Evolutionary conservation across 2,329 filamentous ascomycete genomes (phyloP), one percentile per base, ranked within the genome.

Genomic region (Fusarium sp.): DNA sequence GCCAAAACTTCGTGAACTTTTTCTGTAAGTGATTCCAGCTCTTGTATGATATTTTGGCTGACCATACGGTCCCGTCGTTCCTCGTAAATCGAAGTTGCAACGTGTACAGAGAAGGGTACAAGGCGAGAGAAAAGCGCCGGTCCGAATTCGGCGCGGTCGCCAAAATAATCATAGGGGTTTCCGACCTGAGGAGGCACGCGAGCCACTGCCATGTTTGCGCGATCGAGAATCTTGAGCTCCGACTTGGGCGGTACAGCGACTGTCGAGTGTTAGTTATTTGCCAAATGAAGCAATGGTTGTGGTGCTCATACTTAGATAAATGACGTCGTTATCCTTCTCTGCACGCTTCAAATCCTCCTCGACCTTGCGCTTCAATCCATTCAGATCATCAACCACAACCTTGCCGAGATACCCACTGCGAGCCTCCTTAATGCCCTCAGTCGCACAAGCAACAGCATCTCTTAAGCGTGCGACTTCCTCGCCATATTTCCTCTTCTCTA

Each of bases 271-370:
- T 71, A 83, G 80, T 61, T 62, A 10, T 9, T 41, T 1, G 28
- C 23, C 8, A 44, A 12, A 1, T 2, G 30, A n/a, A 9, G 4
- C 0, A 1, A 12, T 5, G 7, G 26, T 18, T 5, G 7, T 4
- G 79, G 18, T 6, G 7, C 5, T 79, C 86, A 71, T 81, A 90
- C 90, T 88, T 4, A 98, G 83, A 77, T 97, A 99, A 16, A 99
- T 97, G 72, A 97, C 85, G 77, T 99, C 95, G 71, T 99, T 99
- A 76, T 99, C 96, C 78, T 93, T 97, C 77, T 98, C 95, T 0
- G 95, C 94, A 46, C 95, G 86, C 80, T 97, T 97, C 70, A 99
- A 76, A 70, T 97, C 94, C 72, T 97, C 94, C 34, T 91, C 87
- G 0, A 97, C 91, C 64, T 91, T 90, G 62, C 85, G 90, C 81